Conservation (phyloP, 495 filamentous ascomycete genomes). For the Articulospora tetracladia region DNA sequence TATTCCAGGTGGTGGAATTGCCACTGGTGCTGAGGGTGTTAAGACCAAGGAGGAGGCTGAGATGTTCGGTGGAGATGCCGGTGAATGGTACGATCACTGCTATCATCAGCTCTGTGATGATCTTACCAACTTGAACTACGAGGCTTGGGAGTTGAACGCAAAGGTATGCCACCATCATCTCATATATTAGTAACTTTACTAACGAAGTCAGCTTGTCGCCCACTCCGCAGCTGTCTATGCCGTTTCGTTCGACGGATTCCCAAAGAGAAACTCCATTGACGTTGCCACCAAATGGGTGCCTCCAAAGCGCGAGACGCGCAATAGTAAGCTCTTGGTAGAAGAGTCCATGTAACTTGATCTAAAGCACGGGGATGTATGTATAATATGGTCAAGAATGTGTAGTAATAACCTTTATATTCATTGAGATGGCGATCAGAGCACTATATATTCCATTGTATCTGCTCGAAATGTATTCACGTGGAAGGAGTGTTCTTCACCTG, state of each 20-base stretch:
- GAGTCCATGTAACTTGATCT: not conserved
- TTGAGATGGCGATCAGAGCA: not conserved
- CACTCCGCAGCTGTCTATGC: constrained; percentile 52
- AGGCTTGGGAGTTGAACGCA: constrained; percentile 51
- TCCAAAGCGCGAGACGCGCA: not conserved
- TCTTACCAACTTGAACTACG: constrained; percentile 43
- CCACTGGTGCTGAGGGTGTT: constrained; percentile 58
- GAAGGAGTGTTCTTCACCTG: no score
- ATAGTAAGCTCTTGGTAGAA: not conserved
- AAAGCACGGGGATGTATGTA: no score
- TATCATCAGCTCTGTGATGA: constrained; percentile 54
- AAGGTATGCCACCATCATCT: constrained; percentile 32
- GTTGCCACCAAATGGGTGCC: not conserved
- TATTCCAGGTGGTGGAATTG: constrained; percentile 53
- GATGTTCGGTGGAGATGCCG: constrained; percentile 49
- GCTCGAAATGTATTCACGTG: no score
- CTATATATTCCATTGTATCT: no score
- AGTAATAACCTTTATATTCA: no score
- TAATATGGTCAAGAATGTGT: no score
- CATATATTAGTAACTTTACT: not conserved
- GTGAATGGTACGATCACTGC: constrained; percentile 49
- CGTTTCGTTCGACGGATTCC: constrained; percentile 49
- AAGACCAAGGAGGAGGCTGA: constrained; percentile 46
- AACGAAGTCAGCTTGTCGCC: constrained; percentile 39
- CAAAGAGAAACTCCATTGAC: constrained; percentile 28